phyloP scores from a whole-genome alignment of 768 basidiomycete genomes.

The Tylopilus balloui region DNA sequence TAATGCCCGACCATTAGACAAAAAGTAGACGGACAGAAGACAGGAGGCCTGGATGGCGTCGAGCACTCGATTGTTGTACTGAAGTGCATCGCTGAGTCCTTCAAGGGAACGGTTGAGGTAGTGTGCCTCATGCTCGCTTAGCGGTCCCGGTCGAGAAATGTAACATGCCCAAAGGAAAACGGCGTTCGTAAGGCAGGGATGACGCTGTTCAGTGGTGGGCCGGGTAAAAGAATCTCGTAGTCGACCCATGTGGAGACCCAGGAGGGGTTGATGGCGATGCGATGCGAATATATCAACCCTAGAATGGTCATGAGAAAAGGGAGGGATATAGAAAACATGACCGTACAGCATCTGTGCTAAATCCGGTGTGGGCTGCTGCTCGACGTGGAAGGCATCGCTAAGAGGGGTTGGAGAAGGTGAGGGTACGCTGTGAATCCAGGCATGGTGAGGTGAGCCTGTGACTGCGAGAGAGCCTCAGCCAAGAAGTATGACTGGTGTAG shows the following conservation, averaged over 20 bases:
- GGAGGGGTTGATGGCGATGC: conserved; percentile 69
- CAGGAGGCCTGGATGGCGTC: conserved; percentile 77
- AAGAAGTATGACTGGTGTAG: neutral
- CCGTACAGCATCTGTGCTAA: conserved; percentile 64
- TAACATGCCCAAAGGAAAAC: conserved; percentile 84
- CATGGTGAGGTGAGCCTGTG: conserved; percentile 46
- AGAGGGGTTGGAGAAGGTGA: conserved; percentile 54
- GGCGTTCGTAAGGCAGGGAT: conserved; percentile 73
- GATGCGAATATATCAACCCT: conserved; percentile 75
- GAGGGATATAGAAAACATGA: conserved; percentile 6
- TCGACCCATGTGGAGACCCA: conserved; percentile 64
- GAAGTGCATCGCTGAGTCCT: conserved; percentile 59
- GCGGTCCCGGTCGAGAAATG: conserved; percentile 64
- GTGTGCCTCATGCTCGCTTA: conserved; percentile 67
- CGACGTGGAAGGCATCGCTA: conserved; percentile 45
- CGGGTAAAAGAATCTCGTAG: conserved; percentile 57
- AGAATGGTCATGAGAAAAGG: conserved; percentile 11
- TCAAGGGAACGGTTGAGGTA: conserved; percentile 65
- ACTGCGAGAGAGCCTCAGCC: conserved; percentile 27
- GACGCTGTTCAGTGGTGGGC: conserved; percentile 57
- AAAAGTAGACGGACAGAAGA: conserved; percentile 69
- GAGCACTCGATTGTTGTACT: conserved; percentile 48
- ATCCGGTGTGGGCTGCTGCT: conserved; percentile 50
- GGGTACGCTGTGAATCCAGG: conserved; percentile 46
- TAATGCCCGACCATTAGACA: conserved; percentile 70